Conservation (phyloP, 805 yeast species). For the Starmerella sp. region DNA sequence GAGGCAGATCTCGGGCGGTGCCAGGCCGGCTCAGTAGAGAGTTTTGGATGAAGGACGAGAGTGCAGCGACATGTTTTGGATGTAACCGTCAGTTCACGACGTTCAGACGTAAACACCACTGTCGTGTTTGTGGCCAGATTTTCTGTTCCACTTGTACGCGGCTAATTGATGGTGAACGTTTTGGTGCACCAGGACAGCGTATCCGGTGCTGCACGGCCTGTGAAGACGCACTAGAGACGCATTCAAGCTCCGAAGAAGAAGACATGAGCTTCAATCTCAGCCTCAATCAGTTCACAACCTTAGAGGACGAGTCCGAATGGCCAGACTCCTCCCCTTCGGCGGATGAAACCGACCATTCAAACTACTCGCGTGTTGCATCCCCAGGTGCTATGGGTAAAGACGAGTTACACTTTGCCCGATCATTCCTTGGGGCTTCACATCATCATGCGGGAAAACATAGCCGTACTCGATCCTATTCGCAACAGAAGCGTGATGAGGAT, state of each 20-base stretch:
- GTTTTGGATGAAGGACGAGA: constrained; percentile 94
- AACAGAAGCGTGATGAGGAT: constrained; percentile 1
- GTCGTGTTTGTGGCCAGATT: constrained; percentile 91
- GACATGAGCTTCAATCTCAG: constrained; percentile 12
- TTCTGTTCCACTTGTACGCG: constrained; percentile 77
- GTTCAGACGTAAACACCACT: constrained; percentile 85
- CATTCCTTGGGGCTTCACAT: constrained; percentile 8
- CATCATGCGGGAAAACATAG: background rate
- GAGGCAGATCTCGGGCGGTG: constrained; percentile 18
- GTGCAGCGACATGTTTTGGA: constrained; percentile 74
- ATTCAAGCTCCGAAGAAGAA: constrained; percentile 33
- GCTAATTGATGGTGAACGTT: constrained; percentile 52
- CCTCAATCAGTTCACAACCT: background rate
- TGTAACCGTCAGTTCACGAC: constrained; percentile 66
- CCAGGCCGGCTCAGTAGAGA: constrained; percentile 44
- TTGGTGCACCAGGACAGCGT: constrained; percentile 44
- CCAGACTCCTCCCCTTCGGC: background rate
- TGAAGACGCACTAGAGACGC: constrained; percentile 17
- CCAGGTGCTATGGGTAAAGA: background rate
- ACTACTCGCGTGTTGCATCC: background rate
- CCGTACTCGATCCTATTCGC: background rate
- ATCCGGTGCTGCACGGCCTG: constrained; percentile 23
- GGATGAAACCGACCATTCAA: background rate
- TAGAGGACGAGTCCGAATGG: constrained; percentile 4
- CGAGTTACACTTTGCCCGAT: constrained; percentile 1